Evolutionary conservation across 441 rosid genomes (phyloP).

Genomic region (Raphanus hybrid): DNA sequence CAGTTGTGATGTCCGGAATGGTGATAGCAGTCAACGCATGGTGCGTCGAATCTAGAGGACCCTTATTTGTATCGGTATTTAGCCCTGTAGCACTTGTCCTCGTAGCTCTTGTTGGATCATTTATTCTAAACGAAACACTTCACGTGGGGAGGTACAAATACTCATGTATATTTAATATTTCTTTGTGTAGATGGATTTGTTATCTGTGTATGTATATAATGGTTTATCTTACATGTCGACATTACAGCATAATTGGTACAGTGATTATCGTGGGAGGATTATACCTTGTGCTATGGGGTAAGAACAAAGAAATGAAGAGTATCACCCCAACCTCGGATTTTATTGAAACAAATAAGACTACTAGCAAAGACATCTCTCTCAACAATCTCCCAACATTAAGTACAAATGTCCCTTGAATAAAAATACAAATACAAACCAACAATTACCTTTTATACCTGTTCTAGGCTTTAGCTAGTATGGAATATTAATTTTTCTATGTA

Average conservation of each 20-base stretch:
- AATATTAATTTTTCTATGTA: neutral
- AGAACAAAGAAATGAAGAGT: conserved; percentile 44
- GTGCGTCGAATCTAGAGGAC: conserved; percentile 46
- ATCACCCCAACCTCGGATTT: conserved; percentile 5
- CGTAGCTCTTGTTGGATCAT: conserved; percentile 48
- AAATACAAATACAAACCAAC: conserved; percentile 7
- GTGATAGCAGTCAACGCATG: conserved; percentile 41
- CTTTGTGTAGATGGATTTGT: conserved; percentile 21
- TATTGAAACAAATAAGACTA: conserved; percentile 33
- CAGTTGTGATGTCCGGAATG: conserved; percentile 41
- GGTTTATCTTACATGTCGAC: conserved; percentile 17
- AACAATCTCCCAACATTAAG: conserved; percentile 23
- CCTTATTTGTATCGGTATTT: conserved; percentile 46
- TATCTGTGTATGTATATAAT: conserved; percentile 7
- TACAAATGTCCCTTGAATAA: conserved; percentile 29
- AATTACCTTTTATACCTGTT: neutral
- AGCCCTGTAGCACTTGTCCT: conserved; percentile 48
- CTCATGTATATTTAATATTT: conserved; percentile 20
- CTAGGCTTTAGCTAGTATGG: neutral
- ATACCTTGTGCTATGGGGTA: conserved; percentile 45
- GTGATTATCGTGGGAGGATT: conserved; percentile 41
- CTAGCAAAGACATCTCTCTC: conserved; percentile 32
- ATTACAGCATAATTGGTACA: conserved; percentile 40
- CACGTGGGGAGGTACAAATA: conserved; percentile 48
- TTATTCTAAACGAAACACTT: conserved; percentile 45